A percentile compares a stretch with the other conserved stretches of the same genome.
Conservation (phyloP, 2,329 filamentous ascomycete species). For the Curvularia hawaiiensis region DNA sequence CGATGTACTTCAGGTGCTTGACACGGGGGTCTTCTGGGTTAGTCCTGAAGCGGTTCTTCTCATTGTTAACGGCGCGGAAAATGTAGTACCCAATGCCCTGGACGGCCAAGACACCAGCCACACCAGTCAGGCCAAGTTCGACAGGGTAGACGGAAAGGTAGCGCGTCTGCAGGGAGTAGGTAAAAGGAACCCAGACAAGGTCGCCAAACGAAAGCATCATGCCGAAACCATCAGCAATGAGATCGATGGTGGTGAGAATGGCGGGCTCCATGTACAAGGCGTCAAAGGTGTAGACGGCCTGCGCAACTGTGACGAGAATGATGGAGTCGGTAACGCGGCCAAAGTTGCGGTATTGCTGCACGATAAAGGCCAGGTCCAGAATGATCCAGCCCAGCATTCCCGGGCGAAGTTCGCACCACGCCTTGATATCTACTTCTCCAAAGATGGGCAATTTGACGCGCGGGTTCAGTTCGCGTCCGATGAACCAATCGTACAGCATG, state of each 20-base stretch:
- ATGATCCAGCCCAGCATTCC: slow-evolving; percentile 90
- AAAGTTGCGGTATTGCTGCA: slow-evolving; percentile 84
- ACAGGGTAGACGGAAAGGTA: slow-evolving; percentile 85
- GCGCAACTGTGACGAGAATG: slow-evolving; percentile 75
- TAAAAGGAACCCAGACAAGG: slow-evolving; percentile 88
- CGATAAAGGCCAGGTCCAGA: slow-evolving; percentile 81
- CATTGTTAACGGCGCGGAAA: slow-evolving; percentile 91
- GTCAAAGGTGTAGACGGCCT: slow-evolving; percentile 84
- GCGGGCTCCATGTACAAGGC: slow-evolving; percentile 85
- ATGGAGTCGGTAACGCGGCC: slow-evolving; percentile 88
- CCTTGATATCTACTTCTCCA: slow-evolving; percentile 87
- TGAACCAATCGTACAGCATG: slow-evolving; percentile 93
- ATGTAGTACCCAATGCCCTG: slow-evolving; percentile 80
- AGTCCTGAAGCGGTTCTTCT: slow-evolving; percentile 94
- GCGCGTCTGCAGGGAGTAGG: slow-evolving; percentile 82
- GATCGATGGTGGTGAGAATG: slow-evolving; percentile 91
- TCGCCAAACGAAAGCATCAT: slow-evolving; percentile 96
- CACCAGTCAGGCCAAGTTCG: slow-evolving; percentile 71
- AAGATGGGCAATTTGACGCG: slow-evolving; percentile 78
- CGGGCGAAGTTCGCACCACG: slow-evolving; percentile 88
- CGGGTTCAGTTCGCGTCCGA: slow-evolving; percentile 93
- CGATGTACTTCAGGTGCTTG: slow-evolving; percentile 80
- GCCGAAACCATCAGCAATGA: slow-evolving; percentile 90
- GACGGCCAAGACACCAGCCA: slow-evolving; percentile 68
- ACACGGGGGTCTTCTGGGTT: slow-evolving; percentile 81